phyloP scores from a whole-genome alignment of 2,329 filamentous ascomycete species.

The Diplodia seriata region DNA sequence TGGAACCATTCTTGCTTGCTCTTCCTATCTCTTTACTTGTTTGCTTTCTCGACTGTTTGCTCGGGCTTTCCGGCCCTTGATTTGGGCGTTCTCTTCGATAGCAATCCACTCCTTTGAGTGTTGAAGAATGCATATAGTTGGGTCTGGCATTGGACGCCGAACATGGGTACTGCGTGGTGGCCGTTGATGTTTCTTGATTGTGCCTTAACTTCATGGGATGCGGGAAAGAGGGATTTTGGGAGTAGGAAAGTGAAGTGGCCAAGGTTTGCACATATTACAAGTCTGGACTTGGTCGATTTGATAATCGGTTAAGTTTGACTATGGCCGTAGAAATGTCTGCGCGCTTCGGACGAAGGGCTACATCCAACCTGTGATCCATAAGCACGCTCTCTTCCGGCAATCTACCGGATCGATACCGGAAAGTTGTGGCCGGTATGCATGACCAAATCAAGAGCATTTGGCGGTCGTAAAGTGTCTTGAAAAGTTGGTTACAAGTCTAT shows the following conservation, averaged over 20 bases:
- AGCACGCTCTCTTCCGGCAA: neutral
- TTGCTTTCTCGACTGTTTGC: slow-evolving; percentile 4
- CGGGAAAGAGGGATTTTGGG: neutral
- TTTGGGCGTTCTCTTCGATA: neutral
- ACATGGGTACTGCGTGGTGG: neutral
- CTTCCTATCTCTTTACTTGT: neutral
- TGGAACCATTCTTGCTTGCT: slow-evolving; percentile 1
- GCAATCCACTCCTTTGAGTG: neutral
- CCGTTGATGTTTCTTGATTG: no score
- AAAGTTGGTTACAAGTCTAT: slow-evolving; percentile 30
- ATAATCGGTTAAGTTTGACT: neutral
- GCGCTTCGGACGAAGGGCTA: slow-evolving; percentile 9
- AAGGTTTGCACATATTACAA: neutral
- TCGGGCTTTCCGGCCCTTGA: neutral
- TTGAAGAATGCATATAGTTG: neutral
- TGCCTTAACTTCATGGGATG: no score
- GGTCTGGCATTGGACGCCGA: neutral
- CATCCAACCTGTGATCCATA: neutral
- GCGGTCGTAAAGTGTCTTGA: slow-evolving; percentile 2
- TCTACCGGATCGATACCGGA: neutral
- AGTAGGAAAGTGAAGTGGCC: no score
- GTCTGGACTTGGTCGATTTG: neutral
- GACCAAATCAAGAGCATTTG: neutral
- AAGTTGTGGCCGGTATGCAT: neutral
- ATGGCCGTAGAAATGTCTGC: neutral